Evolutionary conservation across 2,329 filamentous ascomycete genomes (phyloP).

Genomic region (Trichoderma atroviride): DNA sequence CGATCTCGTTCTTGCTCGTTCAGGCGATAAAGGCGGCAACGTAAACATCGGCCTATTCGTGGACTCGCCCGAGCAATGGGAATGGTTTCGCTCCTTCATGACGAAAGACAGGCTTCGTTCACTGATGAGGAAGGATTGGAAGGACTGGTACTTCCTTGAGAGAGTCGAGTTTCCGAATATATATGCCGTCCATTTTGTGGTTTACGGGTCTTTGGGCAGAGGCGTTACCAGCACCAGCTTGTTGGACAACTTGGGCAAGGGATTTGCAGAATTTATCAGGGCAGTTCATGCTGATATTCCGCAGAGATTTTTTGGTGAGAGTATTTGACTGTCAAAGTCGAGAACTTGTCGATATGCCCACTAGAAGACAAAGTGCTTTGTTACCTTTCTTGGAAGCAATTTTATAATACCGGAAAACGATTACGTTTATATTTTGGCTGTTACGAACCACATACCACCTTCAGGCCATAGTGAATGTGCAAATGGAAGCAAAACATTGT

Average conservation of each 20-base stretch:
- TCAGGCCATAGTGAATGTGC: too few species aligned
- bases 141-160: slow-evolving; percentile 43
- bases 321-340: not conserved
- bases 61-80: slow-evolving; percentile 46
- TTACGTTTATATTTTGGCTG: too few species aligned
- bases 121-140: slow-evolving; percentile 42
- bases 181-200: slow-evolving; percentile 53
- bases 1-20: slow-evolving; percentile 37
- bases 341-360: not conserved
- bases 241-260: slow-evolving; percentile 55
- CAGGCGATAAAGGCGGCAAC: slow-evolving; percentile 48
- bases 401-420: too few species aligned
- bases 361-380: slow-evolving; percentile 46
- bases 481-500: too few species aligned
- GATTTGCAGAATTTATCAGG: slow-evolving; percentile 53
- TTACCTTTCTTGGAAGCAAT: slow-evolving; percentile 46
- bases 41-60: slow-evolving; percentile 52
- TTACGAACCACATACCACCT: too few species aligned
- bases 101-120: slow-evolving; percentile 42
- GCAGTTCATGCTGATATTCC: slow-evolving; percentile 33
- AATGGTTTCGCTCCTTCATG: slow-evolving; percentile 49
- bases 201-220: slow-evolving; percentile 49
- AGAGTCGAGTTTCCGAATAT: slow-evolving; percentile 51
- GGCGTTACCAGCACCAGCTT: slow-evolving; percentile 52
- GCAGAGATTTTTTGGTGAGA: slow-evolving; percentile 21